Evolutionary conservation across 164 flowering plant genomes (phyloP).

Genomic region (Aristolochia contorta): DNA sequence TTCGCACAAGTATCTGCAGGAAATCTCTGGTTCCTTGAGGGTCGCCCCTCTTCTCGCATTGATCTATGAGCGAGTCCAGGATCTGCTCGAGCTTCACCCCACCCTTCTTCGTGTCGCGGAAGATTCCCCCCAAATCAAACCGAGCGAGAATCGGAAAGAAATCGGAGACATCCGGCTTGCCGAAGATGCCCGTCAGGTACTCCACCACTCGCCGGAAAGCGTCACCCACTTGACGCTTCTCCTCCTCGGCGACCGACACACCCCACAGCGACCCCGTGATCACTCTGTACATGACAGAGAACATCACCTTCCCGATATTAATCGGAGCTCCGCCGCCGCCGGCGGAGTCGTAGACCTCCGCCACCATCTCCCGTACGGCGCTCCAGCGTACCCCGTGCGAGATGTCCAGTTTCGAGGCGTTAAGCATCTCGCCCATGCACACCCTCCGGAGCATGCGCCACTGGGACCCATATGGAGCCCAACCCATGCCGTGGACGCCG

Average conservation of each 20-base stretch:
- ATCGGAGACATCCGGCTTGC: slow-evolving; percentile 21
- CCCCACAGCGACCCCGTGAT: slow-evolving; percentile 13
- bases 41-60: no score
- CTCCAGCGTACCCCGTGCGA: slow-evolving; percentile 1
- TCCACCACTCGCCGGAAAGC: slow-evolving; percentile 6
- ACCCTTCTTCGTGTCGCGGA: slow-evolving; percentile 6
- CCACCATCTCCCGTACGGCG: slow-evolving; percentile 4
- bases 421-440: slow-evolving; percentile 10
- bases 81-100: not conserved
- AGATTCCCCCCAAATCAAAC: slow-evolving; percentile 27
- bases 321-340: slow-evolving; percentile 4
- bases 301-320: slow-evolving; percentile 8
- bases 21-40: no score
- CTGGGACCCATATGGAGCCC: slow-evolving; percentile 2
- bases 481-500: slow-evolving; percentile 5
- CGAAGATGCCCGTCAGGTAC: slow-evolving; percentile 1
- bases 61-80: slow-evolving; percentile 4
- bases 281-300: slow-evolving; percentile 3
- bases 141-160: slow-evolving; percentile 16
- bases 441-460: slow-evolving; percentile 11
- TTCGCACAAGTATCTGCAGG: no score
- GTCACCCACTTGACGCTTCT: not conserved
- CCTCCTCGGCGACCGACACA: slow-evolving; percentile 6
- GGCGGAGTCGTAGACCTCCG: not conserved
- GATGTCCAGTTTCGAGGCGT: slow-evolving; percentile 4